Evolutionary conservation across 257 asterid species (phyloP), one percentile per base, ranked within the genome.

Genomic region (Petrea volubilis): DNA sequence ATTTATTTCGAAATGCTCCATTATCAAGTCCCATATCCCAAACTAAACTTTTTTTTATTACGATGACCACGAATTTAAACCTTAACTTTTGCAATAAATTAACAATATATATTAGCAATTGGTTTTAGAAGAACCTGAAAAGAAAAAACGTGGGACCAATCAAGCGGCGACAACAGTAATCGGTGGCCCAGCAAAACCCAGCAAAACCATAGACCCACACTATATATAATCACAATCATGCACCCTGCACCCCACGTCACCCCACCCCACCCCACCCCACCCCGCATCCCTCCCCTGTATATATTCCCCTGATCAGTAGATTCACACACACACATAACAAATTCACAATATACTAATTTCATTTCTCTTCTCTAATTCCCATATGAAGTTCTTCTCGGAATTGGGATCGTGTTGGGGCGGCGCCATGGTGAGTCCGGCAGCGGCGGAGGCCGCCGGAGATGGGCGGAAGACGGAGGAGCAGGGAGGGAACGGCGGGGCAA

Each of bases 321-420:
- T 33, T 7, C 43, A 9, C 2, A 28, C 74, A 23, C 21, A 3
- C 47, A n/a, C 43, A 38, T 38, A 1, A 38, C 43, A 7, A 38
- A n/a, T n/a, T 12, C 68, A 20, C 23, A 3, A 49, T 38, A 31
- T 7, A 44, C 67, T 27, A 40, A 33, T 33, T 23, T 38, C 36
- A n/a, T 21, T 44, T 64, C 46, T 38, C 8, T 38, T 7, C 9
- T 5, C 4, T 38, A 38, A 46, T 36, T 31, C 36, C 13, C 8
- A 20, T 3, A 84, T 81, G 88, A 87, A 79, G 78, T 65, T 78
- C 18, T 51, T 85, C 31, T 44, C 77, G 13, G 73, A 72, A 64
- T 53, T 83, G 0, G 75, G 77, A 14, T 67, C 69, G 7, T 87
- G 90, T 27, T 87, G 78, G 73, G 71, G 83, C 52, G 84, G 79